These are phyloP conservation scores for Xylaria sp. DNA, from an alignment of 2,329 filamentous ascomycete genomes.

Conservation along the genomic window DNA sequence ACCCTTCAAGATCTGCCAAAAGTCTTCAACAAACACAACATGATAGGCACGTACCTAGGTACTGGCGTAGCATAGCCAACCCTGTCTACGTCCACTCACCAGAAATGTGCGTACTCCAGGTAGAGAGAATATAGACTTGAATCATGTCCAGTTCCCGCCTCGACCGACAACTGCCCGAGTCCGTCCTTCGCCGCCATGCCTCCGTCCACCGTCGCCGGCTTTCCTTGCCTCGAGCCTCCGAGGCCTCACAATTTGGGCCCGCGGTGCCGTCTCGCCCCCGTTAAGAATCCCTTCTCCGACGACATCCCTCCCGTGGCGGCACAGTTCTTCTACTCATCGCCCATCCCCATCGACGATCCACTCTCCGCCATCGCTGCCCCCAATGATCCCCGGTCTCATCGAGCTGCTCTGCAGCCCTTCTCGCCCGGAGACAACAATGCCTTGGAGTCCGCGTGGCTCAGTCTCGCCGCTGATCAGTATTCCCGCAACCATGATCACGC, in stretches of 20 bases:
- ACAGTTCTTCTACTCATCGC: conserved; percentile 88
- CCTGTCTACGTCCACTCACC: background rate
- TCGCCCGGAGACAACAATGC: conserved; percentile 81
- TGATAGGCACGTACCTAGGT: background rate
- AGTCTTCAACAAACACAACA: background rate
- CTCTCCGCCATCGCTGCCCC: conserved; percentile 70
- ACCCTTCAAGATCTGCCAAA: conserved; percentile 12
- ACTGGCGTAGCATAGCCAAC: background rate
- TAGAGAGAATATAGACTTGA: conserved; percentile 7
- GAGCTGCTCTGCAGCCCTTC: conserved; percentile 78
- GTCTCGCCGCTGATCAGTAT: conserved; percentile 63
- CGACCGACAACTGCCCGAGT: conserved; percentile 9
- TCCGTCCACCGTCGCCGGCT: conserved; percentile 36
- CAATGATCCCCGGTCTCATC: conserved; percentile 63
- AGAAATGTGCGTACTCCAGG: background rate
- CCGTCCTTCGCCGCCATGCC: conserved; percentile 42
- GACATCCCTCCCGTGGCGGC: conserved; percentile 69
- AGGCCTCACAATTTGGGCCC: conserved; percentile 67
- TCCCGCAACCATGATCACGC: conserved; percentile 59
- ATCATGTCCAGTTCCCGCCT: conserved; percentile 32
- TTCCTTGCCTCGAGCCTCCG: conserved; percentile 40
- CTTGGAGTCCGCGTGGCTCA: conserved; percentile 81
- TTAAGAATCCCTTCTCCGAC: conserved; percentile 53
- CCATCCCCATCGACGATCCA: conserved; percentile 87
- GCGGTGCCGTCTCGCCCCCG: conserved; percentile 67